phyloP scores from a whole-genome alignment of 208 protist species.

The Crithidia fasciculata region DNA sequence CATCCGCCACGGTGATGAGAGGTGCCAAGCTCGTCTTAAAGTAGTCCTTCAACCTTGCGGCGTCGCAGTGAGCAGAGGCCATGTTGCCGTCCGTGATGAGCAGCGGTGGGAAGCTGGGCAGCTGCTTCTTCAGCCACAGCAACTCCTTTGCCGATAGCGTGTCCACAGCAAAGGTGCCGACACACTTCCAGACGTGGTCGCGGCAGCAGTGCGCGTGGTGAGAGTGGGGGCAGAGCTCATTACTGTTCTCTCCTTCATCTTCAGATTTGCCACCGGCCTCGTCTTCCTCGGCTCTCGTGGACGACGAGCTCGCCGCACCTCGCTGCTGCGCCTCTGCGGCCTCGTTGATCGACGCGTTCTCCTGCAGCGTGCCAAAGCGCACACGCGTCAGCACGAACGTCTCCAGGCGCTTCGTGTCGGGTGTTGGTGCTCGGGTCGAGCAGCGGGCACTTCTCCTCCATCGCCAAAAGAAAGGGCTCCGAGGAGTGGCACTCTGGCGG shows the following conservation, averaged over 20 bases:
- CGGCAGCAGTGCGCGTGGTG: not conserved
- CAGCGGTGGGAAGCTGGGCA: constrained; percentile 48
- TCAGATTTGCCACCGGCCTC: not conserved
- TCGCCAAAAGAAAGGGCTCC: constrained; percentile 48
- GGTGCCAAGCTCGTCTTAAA: constrained; percentile 42
- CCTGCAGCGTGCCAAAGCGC: constrained; percentile 34
- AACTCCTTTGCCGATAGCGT: constrained; percentile 53
- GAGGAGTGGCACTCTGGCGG: constrained; percentile 66
- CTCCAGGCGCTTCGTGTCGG: constrained; percentile 61
- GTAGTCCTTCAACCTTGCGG: constrained; percentile 29
- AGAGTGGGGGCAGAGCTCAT: not conserved
- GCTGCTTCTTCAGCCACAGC: constrained; percentile 72
- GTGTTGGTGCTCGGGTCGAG: constrained; percentile 33
- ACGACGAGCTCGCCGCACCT: not conserved
- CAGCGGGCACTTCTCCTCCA: constrained; percentile 56
- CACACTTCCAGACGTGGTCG: constrained; percentile 35
- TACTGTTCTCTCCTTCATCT: not conserved
- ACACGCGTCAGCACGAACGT: constrained; percentile 75
- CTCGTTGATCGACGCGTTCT: constrained; percentile 34
- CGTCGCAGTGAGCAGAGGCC: constrained; percentile 36
- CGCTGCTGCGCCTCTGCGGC: constrained; percentile 6
- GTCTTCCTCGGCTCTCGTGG: not conserved
- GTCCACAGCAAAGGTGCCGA: constrained; percentile 42
- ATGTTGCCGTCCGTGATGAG: constrained; percentile 52
- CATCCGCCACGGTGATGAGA: constrained; percentile 38